Evolutionary conservation across 139 green algal genomes (phyloP), one percentile per base, ranked within the genome.

Genomic region (Chlorella vulgaris): DNA sequence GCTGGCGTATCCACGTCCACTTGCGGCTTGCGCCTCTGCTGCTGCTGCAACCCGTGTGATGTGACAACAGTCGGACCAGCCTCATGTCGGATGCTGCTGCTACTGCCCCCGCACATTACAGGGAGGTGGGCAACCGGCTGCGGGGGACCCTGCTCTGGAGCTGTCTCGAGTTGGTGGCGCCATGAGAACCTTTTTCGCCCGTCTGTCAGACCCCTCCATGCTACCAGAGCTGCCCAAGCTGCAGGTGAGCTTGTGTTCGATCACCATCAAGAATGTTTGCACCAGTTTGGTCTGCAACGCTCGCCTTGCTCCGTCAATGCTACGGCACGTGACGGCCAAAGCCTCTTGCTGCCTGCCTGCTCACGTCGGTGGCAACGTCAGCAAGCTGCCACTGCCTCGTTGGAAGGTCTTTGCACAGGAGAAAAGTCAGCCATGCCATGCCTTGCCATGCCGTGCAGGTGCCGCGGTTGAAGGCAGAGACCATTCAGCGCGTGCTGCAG

Each of bases 181-280:
- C 18, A 86, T 96, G 87, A 84, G 89, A 10, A 70, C 69, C 15
- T 94, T 96, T 77, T 93, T 97, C 51, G 85, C 83, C 50, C 67
- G 90, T 6, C 80, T 97, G 29, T 94, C 91, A 3, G 87, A 88
- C 6, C 89, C 92, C 0, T 90, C 94, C 19, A 82, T 89, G 15
- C 85, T 97, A 61, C 94, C 92, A 1, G 91, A 96, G 82, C 95
- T 97, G 77, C 50, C 61, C 26, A 43, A 76, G 15, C 86, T 97
- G 10, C 88, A 94, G 90, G 90, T 90, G 55, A 35, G 71, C 8
- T 36, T n/a, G 24, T 43, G 73, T 33, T 26, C 7, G 35, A 13
- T 18, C 60, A 31, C 24, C n/a, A 38, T 26, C n/a, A n/a, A n/a
- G n/a, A n/a, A n/a, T n/a, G n/a, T n/a, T n/a, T n/a, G n/a, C n/a